These are phyloP conservation scores for Rhodocollybia butyracea DNA, from an alignment of 768 basidiomycete genomes.

Conservation along the genomic window DNA sequence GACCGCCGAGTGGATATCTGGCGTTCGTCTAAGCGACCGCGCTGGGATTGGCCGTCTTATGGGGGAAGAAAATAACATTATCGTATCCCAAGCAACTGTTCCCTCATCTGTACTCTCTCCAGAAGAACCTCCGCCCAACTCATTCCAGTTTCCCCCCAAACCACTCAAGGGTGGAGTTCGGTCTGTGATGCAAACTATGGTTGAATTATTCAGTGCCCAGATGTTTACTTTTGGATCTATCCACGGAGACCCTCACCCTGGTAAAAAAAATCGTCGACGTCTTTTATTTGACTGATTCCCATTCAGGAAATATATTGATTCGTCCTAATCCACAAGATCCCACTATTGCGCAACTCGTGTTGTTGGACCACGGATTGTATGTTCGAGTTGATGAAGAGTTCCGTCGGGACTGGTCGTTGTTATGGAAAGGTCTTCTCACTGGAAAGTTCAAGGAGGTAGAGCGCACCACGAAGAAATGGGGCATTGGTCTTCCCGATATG, in stretches of 20 bases:
- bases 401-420: slow-evolving; percentile 67
- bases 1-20: slow-evolving; percentile 84
- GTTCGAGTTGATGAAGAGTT: slow-evolving; percentile 57
- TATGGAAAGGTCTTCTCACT: slow-evolving; percentile 69
- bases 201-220: slow-evolving; percentile 83
- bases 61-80: slow-evolving; percentile 36
- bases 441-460: slow-evolving; percentile 53
- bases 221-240: slow-evolving; percentile 94
- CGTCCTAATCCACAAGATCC: slow-evolving; percentile 51
- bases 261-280: too few species aligned
- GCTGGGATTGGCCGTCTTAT: slow-evolving; percentile 52
- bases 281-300: too few species aligned
- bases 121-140: slow-evolving; percentile 11
- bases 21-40: slow-evolving; percentile 69
- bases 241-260: slow-evolving; percentile 75
- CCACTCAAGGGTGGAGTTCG: slow-evolving; percentile 59
- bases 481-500: slow-evolving; percentile 59
- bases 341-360: slow-evolving; percentile 58
- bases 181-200: slow-evolving; percentile 80
- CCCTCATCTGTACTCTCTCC: slow-evolving; percentile 2
- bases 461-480: slow-evolving; percentile 45
- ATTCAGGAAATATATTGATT: slow-evolving; percentile 76
- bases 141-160: slow-evolving; percentile 25
- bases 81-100: slow-evolving; percentile 7
- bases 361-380: slow-evolving; percentile 93